Evolutionary conservation across 2,329 filamentous ascomycete genomes (phyloP), one percentile per base, ranked within the genome.

Genomic region (Tolypocladium pustulatum): DNA sequence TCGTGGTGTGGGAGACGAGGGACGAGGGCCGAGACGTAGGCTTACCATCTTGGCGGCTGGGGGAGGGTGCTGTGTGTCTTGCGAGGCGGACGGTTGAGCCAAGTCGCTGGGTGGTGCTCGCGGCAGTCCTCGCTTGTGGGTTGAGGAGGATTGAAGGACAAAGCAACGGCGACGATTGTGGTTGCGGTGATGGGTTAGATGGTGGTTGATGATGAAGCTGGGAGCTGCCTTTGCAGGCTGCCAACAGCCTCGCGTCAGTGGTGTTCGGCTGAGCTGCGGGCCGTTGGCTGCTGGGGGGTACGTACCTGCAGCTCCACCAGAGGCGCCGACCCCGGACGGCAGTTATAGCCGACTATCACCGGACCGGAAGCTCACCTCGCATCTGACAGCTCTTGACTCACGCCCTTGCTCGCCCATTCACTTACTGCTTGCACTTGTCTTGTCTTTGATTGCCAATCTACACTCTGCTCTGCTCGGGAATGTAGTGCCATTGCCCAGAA

Each of bases 41-140:
- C 73, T 72, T 75, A 82, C 79, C 80, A 82, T 83, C 60, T 74
- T 80, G 75, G 63, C 66, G 56, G 60, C 27, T 54, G 58, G 41
- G 43, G 43, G 57, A 34, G 20, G 38, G 38, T 46, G 41, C 6
- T 6, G 7, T 6, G 7, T 51, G 27, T n/a, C 46, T 51, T 32
- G 27, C 27, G 27, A 3, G 27, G 27, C 12, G 27, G 27, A n/a
- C 27, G 5, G 17, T 6, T 32, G 46, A 51, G 27, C 27, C 27
- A 9, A 51, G 46, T 30, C 46, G 46, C 46, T 51, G 17, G 12
- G 27, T 10, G 8, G 27, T 51, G 27, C 46, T 30, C 27, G 27
- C 15, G 7, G 25, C 25, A 3, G 54, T 59, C 61, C 52, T 58
- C 55, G 10, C 46, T 40, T 51, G 53, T 41, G 34, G 51, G 25